Percentiles rank a stretch among this genome's conserved stretches.
Evolutionary conservation across 345 rosid species (phyloP).

Genomic region (Bretschneidera sinensis): DNA sequence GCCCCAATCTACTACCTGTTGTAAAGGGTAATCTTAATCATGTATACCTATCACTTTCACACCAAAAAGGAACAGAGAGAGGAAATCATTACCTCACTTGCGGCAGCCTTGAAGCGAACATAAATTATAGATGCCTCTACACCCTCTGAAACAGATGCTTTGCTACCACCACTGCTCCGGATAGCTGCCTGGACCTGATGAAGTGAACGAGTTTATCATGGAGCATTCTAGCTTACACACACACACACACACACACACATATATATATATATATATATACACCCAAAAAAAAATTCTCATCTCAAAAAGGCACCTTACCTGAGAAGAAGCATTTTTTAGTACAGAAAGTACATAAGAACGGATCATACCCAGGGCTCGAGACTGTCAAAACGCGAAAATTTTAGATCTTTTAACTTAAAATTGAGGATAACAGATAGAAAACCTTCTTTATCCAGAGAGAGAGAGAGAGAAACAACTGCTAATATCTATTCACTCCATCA

Average conservation of each 20-base stretch:
- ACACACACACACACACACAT: too few species aligned
- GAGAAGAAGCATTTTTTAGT: constrained; percentile 80
- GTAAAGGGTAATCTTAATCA: too few species aligned
- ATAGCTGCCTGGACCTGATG: constrained; percentile 82
- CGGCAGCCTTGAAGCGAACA: constrained; percentile 97
- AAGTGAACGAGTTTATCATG: constrained; percentile 20
- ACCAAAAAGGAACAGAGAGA: constrained; percentile 8
- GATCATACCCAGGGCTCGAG: constrained; percentile 93
- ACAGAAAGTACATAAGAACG: constrained; percentile 84
- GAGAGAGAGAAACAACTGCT: constrained; percentile 6
- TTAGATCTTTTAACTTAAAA: constrained; percentile 11
- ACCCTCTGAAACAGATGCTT: constrained; percentile 79
- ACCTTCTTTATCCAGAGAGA: not conserved
- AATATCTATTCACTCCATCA: not conserved
- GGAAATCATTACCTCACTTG: constrained; percentile 61
- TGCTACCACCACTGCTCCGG: constrained; percentile 60
- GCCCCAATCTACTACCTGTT: not conserved
- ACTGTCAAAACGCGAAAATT: constrained; percentile 43
- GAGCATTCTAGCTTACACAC: constrained; percentile 10
- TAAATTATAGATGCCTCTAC: constrained; percentile 93
- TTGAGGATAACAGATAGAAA: constrained; percentile 2
- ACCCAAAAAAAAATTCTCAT: not conserved
- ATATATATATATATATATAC: constrained; percentile 4
- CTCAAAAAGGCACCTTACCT: constrained; percentile 39
- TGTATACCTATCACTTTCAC: constrained; percentile 3